phyloP scores from a whole-genome alignment of 1,284 basidiomycete genomes.

The Ustilago sp. region DNA sequence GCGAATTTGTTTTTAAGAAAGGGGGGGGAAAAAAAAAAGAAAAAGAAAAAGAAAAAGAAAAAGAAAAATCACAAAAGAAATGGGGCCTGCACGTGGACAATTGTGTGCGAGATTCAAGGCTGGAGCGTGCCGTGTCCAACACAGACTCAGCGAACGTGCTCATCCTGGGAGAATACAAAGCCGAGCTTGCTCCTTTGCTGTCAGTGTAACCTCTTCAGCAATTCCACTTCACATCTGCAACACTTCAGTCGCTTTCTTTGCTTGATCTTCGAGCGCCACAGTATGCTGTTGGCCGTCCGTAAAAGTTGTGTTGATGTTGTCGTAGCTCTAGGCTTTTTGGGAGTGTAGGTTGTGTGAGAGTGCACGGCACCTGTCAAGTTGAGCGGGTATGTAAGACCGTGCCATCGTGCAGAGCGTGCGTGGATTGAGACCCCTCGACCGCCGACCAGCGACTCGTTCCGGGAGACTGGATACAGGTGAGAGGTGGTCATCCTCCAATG shows the following conservation, averaged over 20 bases:
- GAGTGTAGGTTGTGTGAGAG: background rate
- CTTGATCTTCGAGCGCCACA: too few species aligned
- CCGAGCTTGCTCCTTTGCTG: background rate
- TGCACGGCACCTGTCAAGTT: conserved; percentile 1
- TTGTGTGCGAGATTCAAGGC: conserved; percentile 3
- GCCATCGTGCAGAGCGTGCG: background rate
- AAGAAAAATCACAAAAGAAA: background rate
- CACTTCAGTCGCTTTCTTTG: background rate
- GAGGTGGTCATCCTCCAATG: background rate
- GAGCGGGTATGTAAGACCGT: conserved; percentile 1
- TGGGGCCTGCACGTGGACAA: conserved; percentile 23
- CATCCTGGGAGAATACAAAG: background rate
- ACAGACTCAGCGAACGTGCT: conserved; percentile 24
- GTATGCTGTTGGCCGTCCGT: too few species aligned
- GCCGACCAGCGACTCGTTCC: background rate
- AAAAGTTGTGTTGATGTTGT: background rate
- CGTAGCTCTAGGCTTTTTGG: background rate
- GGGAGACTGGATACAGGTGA: background rate
- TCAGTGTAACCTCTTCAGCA: background rate
- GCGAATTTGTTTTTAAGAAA: background rate
- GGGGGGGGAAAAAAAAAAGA: background rate
- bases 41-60: conserved; percentile 1
- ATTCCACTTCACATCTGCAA: background rate
- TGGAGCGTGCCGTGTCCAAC: conserved; percentile 1
- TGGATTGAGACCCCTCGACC: background rate